Conservation (phyloP, 2,329 filamentous ascomycete species). For the Lachnellula cervina region DNA sequence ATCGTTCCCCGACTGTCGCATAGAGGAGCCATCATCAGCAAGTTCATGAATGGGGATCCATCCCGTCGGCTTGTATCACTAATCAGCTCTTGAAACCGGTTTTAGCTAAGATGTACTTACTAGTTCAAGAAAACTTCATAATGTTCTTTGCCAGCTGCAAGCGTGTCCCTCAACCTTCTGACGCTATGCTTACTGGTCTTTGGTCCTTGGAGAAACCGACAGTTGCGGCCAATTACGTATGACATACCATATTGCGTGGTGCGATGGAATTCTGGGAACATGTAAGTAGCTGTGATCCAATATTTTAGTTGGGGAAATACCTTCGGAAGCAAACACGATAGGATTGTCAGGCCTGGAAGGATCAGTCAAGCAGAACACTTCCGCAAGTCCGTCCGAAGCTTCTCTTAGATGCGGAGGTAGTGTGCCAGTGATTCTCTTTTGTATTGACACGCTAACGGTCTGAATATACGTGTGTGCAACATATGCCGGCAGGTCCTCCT, state of each 20-base stretch:
- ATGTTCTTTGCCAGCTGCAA: constrained; percentile 60
- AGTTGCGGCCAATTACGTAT: constrained; percentile 71
- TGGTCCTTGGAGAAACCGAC: constrained; percentile 72
- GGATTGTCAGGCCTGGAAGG: constrained; percentile 69
- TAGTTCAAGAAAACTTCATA: constrained; percentile 74
- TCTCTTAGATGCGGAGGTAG: constrained; percentile 59
- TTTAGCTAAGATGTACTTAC: constrained; percentile 35
- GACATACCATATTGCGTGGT: constrained; percentile 71
- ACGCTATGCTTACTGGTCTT: constrained; percentile 62
- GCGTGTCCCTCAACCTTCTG: constrained; percentile 55
- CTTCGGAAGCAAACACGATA: constrained; percentile 72
- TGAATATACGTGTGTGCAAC: constrained; percentile 65
- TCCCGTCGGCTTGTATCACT: constrained; percentile 48
- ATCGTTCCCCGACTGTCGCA: constrained; percentile 57
- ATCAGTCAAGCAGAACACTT: constrained; percentile 74
- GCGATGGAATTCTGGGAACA: constrained; percentile 59
- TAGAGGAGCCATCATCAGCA: constrained; percentile 60
- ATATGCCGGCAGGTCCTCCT: constrained; percentile 67
- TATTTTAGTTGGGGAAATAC: constrained; percentile 35
- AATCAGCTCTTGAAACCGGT: constrained; percentile 1
- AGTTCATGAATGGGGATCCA: constrained; percentile 63
- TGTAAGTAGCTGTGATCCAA: neutral
- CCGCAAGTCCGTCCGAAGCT: constrained; percentile 68
- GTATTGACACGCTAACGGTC: constrained; percentile 65
- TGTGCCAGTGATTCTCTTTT: constrained; percentile 62